Evolutionary conservation across 2,329 filamentous ascomycete genomes (phyloP), one percentile per base, ranked within the genome.

Genomic region (Fusarium odoratissimum): DNA sequence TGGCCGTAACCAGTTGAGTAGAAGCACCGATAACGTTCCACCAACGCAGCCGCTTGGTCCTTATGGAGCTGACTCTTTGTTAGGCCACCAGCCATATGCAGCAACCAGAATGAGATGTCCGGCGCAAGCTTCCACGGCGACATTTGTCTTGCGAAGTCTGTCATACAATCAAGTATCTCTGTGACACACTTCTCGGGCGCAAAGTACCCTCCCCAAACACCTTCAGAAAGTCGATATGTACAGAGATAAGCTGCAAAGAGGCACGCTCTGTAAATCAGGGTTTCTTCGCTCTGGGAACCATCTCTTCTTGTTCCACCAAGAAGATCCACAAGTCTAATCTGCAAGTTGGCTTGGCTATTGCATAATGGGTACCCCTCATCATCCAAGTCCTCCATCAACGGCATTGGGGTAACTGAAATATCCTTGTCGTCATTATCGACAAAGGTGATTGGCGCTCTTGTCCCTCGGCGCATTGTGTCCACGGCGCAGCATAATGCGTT

Each of bases 241-340:
- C 64, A 67, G 3, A 67, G 52, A 6, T 67, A 67, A 19, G 62
- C 62, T 2, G 62, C 52, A 28, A 67, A 67, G 3, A 67, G 64
- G 3, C 45, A 60, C 1, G 62, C 45, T 33, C 62, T 67, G 10
- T 67, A 67, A 2, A 67, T 60, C 1, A 60, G 10, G 5, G 1
- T 13, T 17, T 67, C 23, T 4, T 37, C 21, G 9, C 16, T 23
- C 7, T 23, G 21, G 3, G 17, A 16, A 17, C 14, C 3, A 13
- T 7, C 10, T 11, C 19, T 60, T 1, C 1, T 1, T 12, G 45
- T 60, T 40, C 12, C 6, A 19, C 64, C 60, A 3, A 67, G 52
- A 23, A 67, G 62, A 8, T 67, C 64, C 8, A 67, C 64, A 3
- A 67, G 17, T 4, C 52, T 40, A 11, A 46, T 25, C 23, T 67